A percentile compares a stretch with the other conserved stretches of the same genome.
These are phyloP conservation scores for Penicillium chermesinum DNA, from an alignment of 495 filamentous ascomycete genomes.

Conservation along the genomic window DNA sequence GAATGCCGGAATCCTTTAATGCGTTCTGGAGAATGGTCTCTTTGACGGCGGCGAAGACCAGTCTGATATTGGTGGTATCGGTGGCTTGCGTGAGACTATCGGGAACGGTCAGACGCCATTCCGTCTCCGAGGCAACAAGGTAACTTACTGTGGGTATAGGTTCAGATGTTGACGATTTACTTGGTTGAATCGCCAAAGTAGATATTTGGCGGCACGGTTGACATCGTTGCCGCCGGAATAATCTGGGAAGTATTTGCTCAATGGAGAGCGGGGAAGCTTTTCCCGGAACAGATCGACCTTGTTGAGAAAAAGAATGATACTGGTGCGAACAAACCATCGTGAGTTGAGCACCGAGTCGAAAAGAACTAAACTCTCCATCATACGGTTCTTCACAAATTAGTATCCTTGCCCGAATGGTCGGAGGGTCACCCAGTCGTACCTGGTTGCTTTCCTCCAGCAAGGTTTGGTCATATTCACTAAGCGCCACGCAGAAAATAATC, in stretches of 20 bases:
- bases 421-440: slow-evolving; percentile 36
- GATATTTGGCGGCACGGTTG: slow-evolving; percentile 94
- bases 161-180: slow-evolving; percentile 96
- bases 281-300: slow-evolving; percentile 97
- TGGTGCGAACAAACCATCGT: slow-evolving; percentile 97
- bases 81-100: slow-evolving; percentile 92
- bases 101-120: not conserved
- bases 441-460: slow-evolving; percentile 95
- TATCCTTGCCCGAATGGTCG: not conserved
- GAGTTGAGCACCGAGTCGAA: slow-evolving; percentile 99
- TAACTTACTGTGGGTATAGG: slow-evolving; percentile 90
- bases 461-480: slow-evolving; percentile 98
- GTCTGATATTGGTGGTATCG: slow-evolving; percentile 94
- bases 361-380: slow-evolving; percentile 97
- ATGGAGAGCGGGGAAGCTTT: slow-evolving; percentile 82
- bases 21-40: slow-evolving; percentile 98
- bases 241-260: slow-evolving; percentile 94
- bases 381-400: slow-evolving; percentile 67
- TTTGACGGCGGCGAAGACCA: slow-evolving; percentile 97
- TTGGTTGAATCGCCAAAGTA: slow-evolving; percentile 97
- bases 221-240: slow-evolving; percentile 97
- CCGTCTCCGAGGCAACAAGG: not conserved
- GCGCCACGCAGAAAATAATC: slow-evolving; percentile 98
- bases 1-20: slow-evolving; percentile 93
- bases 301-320: slow-evolving; percentile 96